Evolutionary conservation across 352 stramenopile genomes (phyloP).

Genomic region (Vaucheria bursata): DNA sequence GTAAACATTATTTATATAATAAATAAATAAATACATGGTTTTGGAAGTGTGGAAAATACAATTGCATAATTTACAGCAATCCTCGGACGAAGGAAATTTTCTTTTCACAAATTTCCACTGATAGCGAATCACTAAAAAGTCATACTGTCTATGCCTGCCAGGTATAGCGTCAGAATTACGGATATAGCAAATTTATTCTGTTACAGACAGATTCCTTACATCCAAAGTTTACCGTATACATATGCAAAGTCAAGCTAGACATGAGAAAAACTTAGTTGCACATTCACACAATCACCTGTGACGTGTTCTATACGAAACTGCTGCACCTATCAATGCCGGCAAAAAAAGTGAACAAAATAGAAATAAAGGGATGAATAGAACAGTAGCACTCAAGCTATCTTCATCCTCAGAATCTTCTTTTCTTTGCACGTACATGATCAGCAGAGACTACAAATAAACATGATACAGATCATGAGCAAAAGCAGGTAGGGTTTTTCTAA

Average conservation of each 20-base stretch:
- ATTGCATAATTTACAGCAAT: not conserved
- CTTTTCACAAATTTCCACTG: not conserved
- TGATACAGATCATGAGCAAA: not conserved
- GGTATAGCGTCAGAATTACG: not conserved
- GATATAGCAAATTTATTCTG: not conserved
- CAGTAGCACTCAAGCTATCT: not conserved
- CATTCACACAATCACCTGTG: not conserved
- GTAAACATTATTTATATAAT: not conserved
- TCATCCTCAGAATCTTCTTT: not conserved
- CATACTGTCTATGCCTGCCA: not conserved
- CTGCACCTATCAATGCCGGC: not conserved
- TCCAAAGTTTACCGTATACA: not conserved
- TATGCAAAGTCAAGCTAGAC: too few species aligned
- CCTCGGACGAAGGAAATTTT: not conserved
- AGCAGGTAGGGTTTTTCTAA: not conserved
- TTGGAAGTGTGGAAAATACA: not conserved
- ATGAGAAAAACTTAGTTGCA: not conserved
- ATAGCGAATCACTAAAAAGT: not conserved
- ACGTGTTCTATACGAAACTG: not conserved
- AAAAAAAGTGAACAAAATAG: not conserved
- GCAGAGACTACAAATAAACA: not conserved
- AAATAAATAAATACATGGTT: not conserved
- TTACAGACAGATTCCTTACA: not conserved
- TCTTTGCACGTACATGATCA: not conserved
- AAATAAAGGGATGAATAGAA: not conserved